Evolutionary conservation across 1,139 yeast genomes (phyloP), one percentile per base, ranked within the genome.

Genomic region (Protomyces inouyei): DNA sequence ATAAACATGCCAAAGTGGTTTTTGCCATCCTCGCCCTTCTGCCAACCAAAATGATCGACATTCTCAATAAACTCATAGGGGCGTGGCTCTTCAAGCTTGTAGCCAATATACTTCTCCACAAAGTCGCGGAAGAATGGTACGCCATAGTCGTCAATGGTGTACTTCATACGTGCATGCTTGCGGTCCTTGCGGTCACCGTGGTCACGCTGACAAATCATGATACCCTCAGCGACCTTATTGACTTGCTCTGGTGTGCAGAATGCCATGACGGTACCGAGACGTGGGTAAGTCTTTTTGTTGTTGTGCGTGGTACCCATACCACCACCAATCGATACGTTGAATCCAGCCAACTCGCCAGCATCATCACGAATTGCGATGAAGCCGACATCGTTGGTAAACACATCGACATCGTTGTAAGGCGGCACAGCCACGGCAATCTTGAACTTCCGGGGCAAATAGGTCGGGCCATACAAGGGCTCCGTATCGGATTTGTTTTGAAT

Each of bases 301-400:
- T 92, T 92, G 77, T 93, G 98, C 40, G 98, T 93, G 51, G 95
- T 83, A 72, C 98, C 98, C 98, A 93, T 92, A 81, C 98, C 98
- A 79, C 98, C 98, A 76, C 98, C 98, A 68, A 87, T 96, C 68
- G 88, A 82, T 61, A 93, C 85, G 72, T 93, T 92, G 80, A 85
- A 93, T 64, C 98, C 98, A 61, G 76, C 76, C 64, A 74, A 76
- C 67, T 81, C 85, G 70, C 72, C 74, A 68, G 84, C 79, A 70
- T 83, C 82, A 72, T 87, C 89, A 56, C 90, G 85, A 74, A 93
- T 91, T 40, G 97, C 91, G 75, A 93, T 85, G 71, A 93, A 81
- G 70, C 98, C 98, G 72, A 92, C 83, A 78, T 93, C 98, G 75
- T 90, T 95, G 10, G 96, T 96, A 79, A 89, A 93, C 3, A 90